Evolutionary conservation across 179 eudicot genomes (phyloP).

Genomic region (Drosera spatulata): DNA sequence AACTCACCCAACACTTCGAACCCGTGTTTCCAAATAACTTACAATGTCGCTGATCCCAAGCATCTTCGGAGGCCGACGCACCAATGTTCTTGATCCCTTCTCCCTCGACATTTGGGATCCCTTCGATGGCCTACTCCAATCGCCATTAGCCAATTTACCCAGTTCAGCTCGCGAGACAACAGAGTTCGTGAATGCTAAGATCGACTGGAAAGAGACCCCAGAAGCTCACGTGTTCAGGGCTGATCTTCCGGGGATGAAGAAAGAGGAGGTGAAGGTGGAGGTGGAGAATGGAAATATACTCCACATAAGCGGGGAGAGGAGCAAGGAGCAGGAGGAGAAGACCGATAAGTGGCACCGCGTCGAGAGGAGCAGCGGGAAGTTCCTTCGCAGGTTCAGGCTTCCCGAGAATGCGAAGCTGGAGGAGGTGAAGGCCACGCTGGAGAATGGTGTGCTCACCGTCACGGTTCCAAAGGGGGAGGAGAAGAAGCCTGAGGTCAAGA

Average conservation of each 20-base stretch:
- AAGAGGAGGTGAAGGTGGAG: not conserved
- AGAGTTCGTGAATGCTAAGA: constrained; percentile 15
- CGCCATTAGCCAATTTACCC: constrained; percentile 10
- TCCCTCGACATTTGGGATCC: not conserved
- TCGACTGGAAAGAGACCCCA: constrained; percentile 22
- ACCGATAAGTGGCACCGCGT: no score
- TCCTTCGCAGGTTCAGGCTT: constrained; percentile 23
- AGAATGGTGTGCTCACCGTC: constrained; percentile 22
- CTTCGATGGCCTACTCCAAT: constrained; percentile 15
- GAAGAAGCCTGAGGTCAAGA: constrained; percentile 6
- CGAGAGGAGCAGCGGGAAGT: constrained; percentile 7
- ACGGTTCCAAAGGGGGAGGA: constrained; percentile 17
- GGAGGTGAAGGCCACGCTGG: constrained; percentile 24
- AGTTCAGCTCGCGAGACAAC: constrained; percentile 15
- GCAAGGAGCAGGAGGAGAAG: constrained; percentile 7
- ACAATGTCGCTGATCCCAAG: constrained; percentile 7
- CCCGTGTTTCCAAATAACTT: not conserved
- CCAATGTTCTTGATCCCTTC: no score
- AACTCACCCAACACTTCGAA: not conserved
- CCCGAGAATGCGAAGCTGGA: constrained; percentile 26
- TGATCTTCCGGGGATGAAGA: no score
- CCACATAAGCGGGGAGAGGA: constrained; percentile 20
- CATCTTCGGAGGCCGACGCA: no score
- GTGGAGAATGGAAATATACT: constrained; percentile 26
- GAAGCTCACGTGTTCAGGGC: not conserved